phyloP scores from a whole-genome alignment of 345 rosid genomes.

The Citrus reticulata region DNA sequence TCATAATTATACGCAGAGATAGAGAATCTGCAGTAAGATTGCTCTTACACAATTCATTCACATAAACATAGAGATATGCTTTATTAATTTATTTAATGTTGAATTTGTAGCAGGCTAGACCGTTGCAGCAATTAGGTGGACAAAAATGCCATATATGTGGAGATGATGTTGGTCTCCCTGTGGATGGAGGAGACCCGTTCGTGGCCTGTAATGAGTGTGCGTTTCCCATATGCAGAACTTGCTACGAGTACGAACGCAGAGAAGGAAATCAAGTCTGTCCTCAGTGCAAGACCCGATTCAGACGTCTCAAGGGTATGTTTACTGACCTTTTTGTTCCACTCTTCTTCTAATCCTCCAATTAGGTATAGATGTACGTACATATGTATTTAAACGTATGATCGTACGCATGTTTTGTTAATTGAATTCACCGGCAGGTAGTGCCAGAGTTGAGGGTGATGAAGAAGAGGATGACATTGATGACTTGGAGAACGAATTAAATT shows the following conservation, averaged over 20 bases:
- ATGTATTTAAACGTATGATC: too few species aligned
- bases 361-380: too few species aligned
- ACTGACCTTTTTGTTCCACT: not conserved
- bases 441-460: slow-evolving; percentile 81
- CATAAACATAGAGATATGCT: not conserved
- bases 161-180: slow-evolving; percentile 38
- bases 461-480: slow-evolving; percentile 84
- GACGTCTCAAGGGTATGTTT: slow-evolving; percentile 46
- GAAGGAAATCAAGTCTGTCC: slow-evolving; percentile 63
- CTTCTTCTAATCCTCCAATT: not conserved
- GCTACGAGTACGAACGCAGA: slow-evolving; percentile 54
- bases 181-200: slow-evolving; percentile 47
- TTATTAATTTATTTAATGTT: not conserved
- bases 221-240: slow-evolving; percentile 55
- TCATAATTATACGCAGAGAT: slow-evolving; percentile 32
- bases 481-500: slow-evolving; percentile 69
- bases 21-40: slow-evolving; percentile 29
- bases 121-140: slow-evolving; percentile 23
- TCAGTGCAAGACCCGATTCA: slow-evolving; percentile 57
- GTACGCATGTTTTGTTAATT: not conserved
- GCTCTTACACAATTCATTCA: not conserved
- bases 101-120: slow-evolving; percentile 19
- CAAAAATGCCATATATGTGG: slow-evolving; percentile 48
- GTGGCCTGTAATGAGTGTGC: slow-evolving; percentile 63
- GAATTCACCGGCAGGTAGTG: slow-evolving; percentile 38